A percentile compares a stretch with the other conserved stretches of the same genome.
Conservation (phyloP, 2,329 filamentous ascomycete genomes). For the Aphanoascus verrucosus region DNA sequence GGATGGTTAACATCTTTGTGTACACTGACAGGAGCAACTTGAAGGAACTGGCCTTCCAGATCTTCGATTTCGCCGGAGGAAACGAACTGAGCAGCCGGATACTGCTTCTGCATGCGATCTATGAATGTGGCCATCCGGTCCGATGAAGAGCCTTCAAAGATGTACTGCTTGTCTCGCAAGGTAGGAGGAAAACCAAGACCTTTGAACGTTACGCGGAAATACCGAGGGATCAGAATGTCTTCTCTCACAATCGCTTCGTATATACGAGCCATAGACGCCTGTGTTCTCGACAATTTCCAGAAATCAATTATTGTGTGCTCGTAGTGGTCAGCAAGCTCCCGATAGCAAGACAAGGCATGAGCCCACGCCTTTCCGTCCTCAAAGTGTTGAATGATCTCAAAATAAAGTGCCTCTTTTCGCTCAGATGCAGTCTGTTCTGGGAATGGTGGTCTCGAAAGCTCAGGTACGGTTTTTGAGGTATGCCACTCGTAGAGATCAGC, state of each 20-base stretch:
- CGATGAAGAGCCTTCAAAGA: slow-evolving; percentile 70
- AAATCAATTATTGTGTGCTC: slow-evolving; percentile 85
- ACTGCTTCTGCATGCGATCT: slow-evolving; percentile 83
- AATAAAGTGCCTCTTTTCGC: slow-evolving; percentile 82
- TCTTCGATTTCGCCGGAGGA: slow-evolving; percentile 61
- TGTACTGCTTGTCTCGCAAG: slow-evolving; percentile 79
- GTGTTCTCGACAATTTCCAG: slow-evolving; percentile 74
- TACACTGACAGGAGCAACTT: slow-evolving; percentile 68
- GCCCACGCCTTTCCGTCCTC: slow-evolving; percentile 93
- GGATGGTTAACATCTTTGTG: slow-evolving; percentile 73
- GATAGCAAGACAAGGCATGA: slow-evolving; percentile 75
- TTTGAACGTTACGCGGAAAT: slow-evolving; percentile 83
- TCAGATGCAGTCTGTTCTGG: slow-evolving; percentile 81
- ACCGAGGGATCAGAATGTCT: slow-evolving; percentile 66
- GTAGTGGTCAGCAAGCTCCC: slow-evolving; percentile 84
- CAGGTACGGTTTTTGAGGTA: slow-evolving; percentile 52
- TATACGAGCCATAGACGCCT: slow-evolving; percentile 82
- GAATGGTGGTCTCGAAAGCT: slow-evolving; percentile 63
- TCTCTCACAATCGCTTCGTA: slow-evolving; percentile 81
- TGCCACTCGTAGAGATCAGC: slow-evolving; percentile 93
- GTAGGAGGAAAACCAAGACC: slow-evolving; percentile 76
- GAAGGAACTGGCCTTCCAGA: slow-evolving; percentile 80
- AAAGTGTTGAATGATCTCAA: slow-evolving; percentile 88
- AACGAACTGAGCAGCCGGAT: slow-evolving; percentile 74
- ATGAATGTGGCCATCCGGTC: slow-evolving; percentile 75